These are phyloP conservation scores for Theobroma cacao DNA, from an alignment of 345 rosid genomes.

Conservation along the genomic window DNA sequence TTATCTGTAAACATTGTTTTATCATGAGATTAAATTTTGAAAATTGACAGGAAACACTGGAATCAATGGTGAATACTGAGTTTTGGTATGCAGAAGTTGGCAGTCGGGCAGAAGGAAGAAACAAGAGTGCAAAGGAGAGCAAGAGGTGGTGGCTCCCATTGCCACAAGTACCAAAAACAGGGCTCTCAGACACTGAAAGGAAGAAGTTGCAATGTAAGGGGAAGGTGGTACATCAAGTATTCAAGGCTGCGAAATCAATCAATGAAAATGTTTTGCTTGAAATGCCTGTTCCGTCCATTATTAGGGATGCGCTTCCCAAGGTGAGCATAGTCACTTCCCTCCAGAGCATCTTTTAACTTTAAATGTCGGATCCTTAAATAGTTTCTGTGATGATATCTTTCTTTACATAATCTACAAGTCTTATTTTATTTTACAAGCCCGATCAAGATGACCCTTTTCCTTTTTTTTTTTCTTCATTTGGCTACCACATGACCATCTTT, in stretches of 20 bases:
- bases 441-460: background rate
- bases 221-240: conserved; percentile 75
- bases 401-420: too few relatives aligned
- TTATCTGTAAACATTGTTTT: background rate
- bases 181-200: conserved; percentile 70
- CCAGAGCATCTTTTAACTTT: background rate
- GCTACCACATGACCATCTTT: background rate
- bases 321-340: conserved; percentile 35
- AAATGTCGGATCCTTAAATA: background rate
- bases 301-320: conserved; percentile 77
- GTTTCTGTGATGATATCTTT: background rate
- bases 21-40: background rate
- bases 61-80: conserved; percentile 83
- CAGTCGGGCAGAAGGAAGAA: conserved; percentile 77
- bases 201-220: conserved; percentile 57
- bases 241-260: conserved; percentile 90
- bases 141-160: conserved; percentile 98
- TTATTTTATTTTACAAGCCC: too few relatives aligned
- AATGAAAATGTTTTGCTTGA: conserved; percentile 80
- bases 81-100: conserved; percentile 91
- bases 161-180: conserved; percentile 78
- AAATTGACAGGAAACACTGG: conserved; percentile 65
- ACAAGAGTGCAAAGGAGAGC: conserved; percentile 61
- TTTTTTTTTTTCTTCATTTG: background rate
- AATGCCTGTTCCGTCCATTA: conserved; percentile 74